These are phyloP conservation scores for Aureobasidium sp. DNA, from an alignment of 2,329 filamentous ascomycete species.

Conservation along the genomic window DNA sequence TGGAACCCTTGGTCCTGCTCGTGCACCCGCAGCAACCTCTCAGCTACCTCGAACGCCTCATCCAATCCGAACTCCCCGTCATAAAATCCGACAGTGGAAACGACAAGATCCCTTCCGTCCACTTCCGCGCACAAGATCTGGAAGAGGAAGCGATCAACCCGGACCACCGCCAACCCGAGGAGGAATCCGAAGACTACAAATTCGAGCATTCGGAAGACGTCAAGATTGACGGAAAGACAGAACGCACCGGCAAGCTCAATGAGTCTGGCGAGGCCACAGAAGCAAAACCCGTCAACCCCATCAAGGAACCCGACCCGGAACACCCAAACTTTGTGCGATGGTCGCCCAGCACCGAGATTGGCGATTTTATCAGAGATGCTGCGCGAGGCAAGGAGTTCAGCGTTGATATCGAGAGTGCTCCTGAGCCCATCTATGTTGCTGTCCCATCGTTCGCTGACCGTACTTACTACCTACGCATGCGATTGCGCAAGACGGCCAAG, in stretches of 20 bases:
- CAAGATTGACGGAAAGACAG: conserved; percentile 41
- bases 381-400: conserved; percentile 77
- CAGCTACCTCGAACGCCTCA: conserved; percentile 79
- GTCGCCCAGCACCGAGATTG: conserved; percentile 81
- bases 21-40: conserved; percentile 85
- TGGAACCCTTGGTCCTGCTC: conserved; percentile 78
- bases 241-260: conserved; percentile 36
- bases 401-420: conserved; percentile 66
- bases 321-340: conserved; percentile 69
- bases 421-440: conserved; percentile 60
- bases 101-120: conserved; percentile 62
- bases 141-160: conserved; percentile 46
- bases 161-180: conserved; percentile 18
- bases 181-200: conserved; percentile 29
- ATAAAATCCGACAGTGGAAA: conserved; percentile 53
- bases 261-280: conserved; percentile 17
- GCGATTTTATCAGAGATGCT: conserved; percentile 88
- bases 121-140: conserved; percentile 71
- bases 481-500: conserved; percentile 61
- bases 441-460: conserved; percentile 84
- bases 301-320: conserved; percentile 25
- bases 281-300: conserved; percentile 15
- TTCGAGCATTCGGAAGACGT: conserved; percentile 41
- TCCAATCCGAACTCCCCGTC: conserved; percentile 75
- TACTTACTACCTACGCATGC: conserved; percentile 77